Conservation (phyloP, 805 yeast species). For the Isabelozyma rhagii region DNA sequence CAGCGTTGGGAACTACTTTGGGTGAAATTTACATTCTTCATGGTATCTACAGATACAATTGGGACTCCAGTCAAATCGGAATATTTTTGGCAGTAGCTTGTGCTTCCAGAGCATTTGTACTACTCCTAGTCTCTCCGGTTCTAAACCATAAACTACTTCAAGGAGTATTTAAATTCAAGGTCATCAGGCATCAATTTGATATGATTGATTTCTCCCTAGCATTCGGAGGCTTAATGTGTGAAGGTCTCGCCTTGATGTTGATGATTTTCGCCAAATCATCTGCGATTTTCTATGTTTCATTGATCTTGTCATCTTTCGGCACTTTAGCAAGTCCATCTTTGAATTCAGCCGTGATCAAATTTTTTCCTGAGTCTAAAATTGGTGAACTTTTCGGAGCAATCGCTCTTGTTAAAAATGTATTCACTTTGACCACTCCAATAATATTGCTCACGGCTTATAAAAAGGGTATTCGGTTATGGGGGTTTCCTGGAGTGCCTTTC, state of each 20-base stretch:
- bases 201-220: conserved; percentile 43
- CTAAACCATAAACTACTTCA: conserved; percentile 35
- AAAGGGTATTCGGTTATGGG: conserved; percentile 19
- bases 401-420: conserved; percentile 53
- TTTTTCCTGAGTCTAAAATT: conserved; percentile 52
- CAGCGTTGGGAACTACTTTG: conserved; percentile 34
- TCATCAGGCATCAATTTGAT: conserved; percentile 47
- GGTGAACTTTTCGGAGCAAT: conserved; percentile 77
- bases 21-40: conserved; percentile 47
- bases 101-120: conserved; percentile 43
- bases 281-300: conserved; percentile 25
- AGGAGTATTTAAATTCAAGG: conserved; percentile 22
- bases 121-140: conserved; percentile 53
- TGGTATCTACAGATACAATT: conserved; percentile 49
- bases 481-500: conserved; percentile 28
- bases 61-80: conserved; percentile 57
- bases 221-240: conserved; percentile 33
- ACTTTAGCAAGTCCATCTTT: conserved; percentile 55
- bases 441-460: conserved; percentile 46
- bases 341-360: conserved; percentile 59
- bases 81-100: conserved; percentile 53
- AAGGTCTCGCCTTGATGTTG: conserved; percentile 34
- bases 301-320: conserved; percentile 44
- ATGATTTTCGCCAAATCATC: conserved; percentile 29
- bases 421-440: conserved; percentile 49